phyloP scores from a whole-genome alignment of 1,284 basidiomycete species.

The Ceratobasidium sp. region DNA sequence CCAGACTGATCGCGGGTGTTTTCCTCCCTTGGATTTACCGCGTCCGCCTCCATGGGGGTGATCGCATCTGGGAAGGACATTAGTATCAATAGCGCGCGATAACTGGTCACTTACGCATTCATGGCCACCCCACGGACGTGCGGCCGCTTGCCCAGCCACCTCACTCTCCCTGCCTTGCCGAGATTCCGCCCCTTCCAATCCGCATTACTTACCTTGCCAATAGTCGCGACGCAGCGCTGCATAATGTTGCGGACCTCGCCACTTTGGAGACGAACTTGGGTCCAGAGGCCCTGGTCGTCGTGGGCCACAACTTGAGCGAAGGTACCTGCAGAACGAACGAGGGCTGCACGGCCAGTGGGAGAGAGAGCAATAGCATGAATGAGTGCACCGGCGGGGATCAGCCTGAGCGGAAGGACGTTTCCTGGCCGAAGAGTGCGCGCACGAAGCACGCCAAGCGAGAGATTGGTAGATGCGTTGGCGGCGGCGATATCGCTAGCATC shows the following conservation, averaged over 20 bases:
- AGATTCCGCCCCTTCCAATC: constrained; percentile 87
- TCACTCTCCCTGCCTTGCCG: constrained; percentile 90
- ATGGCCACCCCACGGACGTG: constrained; percentile 96
- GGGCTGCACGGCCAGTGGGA: constrained; percentile 79
- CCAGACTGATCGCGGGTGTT: constrained; percentile 89
- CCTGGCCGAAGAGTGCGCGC: constrained; percentile 88
- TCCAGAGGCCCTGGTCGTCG: constrained; percentile 74
- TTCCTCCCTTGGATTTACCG: constrained; percentile 97
- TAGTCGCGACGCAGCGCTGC: constrained; percentile 85
- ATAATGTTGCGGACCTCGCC: constrained; percentile 92
- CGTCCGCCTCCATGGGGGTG: constrained; percentile 99
- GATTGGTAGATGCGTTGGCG: constrained; percentile 62
- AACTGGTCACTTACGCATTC: constrained; percentile 79
- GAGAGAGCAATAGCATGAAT: constrained; percentile 88
- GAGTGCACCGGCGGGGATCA: constrained; percentile 92
- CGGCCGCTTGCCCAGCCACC: constrained; percentile 91
- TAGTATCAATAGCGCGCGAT: neutral
- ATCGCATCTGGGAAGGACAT: constrained; percentile 67
- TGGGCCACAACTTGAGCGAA: constrained; percentile 85
- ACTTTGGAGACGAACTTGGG: constrained; percentile 87
- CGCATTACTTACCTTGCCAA: constrained; percentile 93
- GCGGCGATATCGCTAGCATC: constrained; percentile 51
- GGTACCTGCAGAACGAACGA: constrained; percentile 91
- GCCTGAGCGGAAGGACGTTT: constrained; percentile 90
- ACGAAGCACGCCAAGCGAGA: constrained; percentile 88